These are phyloP conservation scores for Penicillium steckii DNA, from an alignment of 495 filamentous ascomycete species.

Conservation along the genomic window DNA sequence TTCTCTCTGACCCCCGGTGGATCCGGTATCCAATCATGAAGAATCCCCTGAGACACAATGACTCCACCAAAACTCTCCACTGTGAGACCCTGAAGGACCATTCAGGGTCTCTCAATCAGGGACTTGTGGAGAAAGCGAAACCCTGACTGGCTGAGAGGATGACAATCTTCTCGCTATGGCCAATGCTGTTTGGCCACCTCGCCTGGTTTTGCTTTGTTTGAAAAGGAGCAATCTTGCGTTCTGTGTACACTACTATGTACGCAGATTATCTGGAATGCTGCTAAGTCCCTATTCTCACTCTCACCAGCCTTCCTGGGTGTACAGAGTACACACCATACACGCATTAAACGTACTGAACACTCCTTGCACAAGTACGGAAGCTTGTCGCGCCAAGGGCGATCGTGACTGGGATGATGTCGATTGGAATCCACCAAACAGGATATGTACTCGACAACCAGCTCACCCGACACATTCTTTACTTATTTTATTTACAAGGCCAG, in stretches of 20 bases:
- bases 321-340: too few relatives aligned
- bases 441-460: neutral
- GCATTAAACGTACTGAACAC: too few relatives aligned
- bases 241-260: too few relatives aligned
- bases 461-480: neutral
- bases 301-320: neutral
- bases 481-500: neutral
- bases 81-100: neutral
- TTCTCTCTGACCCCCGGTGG: neutral
- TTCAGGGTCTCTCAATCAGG: neutral
- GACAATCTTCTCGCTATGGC: neutral
- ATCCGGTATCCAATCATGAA: neutral
- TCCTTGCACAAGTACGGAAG: slow-evolving; percentile 1
- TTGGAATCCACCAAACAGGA: slow-evolving; percentile 2
- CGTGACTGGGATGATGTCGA: slow-evolving; percentile 4
- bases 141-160: slow-evolving; percentile 1
- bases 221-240: neutral
- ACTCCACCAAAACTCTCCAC: neutral
- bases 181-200: neutral
- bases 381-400: slow-evolving; percentile 17
- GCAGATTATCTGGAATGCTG: neutral
- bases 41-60: neutral
- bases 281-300: neutral
- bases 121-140: neutral
- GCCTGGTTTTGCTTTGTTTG: neutral